These are phyloP conservation scores for Golubevia pallescens DNA, from an alignment of 1,284 basidiomycete species.

Conservation along the genomic window DNA sequence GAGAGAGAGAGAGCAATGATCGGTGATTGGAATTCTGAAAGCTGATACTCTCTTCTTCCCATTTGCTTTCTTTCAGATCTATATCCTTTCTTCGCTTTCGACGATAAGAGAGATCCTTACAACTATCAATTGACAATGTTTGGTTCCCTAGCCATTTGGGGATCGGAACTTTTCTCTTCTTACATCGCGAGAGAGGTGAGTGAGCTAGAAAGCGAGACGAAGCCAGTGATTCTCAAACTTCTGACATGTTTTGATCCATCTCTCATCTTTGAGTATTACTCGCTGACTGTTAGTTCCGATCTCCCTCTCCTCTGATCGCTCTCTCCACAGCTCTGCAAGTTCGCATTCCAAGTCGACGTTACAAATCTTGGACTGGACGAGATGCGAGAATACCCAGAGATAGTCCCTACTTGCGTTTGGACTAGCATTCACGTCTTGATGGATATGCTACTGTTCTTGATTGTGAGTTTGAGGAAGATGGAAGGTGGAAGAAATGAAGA, in stretches of 20 bases:
- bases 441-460: conserved; percentile 69
- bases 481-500: too few relatives aligned
- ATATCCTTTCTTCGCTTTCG: conserved; percentile 70
- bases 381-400: conserved; percentile 68
- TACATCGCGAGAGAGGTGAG: conserved; percentile 64
- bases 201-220: too few relatives aligned
- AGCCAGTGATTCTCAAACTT: too few relatives aligned
- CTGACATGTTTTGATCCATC: too few relatives aligned
- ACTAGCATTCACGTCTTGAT: conserved; percentile 69
- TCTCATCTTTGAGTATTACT: too few relatives aligned
- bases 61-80: conserved; percentile 52
- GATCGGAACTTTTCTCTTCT: conserved; percentile 67
- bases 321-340: conserved; percentile 65
- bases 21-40: too few relatives aligned
- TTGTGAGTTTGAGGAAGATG: too few relatives aligned
- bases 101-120: conserved; percentile 68
- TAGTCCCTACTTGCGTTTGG: conserved; percentile 66
- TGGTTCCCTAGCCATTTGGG: conserved; percentile 69
- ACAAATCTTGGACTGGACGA: conserved; percentile 68
- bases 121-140: conserved; percentile 70
- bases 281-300: too few relatives aligned
- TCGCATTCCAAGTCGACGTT: conserved; percentile 67
- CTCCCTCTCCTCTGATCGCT: not conserved
- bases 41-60: not conserved
- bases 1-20: too few relatives aligned